Evolutionary conservation across 2,329 filamentous ascomycete genomes (phyloP), one percentile per base, ranked within the genome.

Genomic region (Tolypocladium ophioglossoides): DNA sequence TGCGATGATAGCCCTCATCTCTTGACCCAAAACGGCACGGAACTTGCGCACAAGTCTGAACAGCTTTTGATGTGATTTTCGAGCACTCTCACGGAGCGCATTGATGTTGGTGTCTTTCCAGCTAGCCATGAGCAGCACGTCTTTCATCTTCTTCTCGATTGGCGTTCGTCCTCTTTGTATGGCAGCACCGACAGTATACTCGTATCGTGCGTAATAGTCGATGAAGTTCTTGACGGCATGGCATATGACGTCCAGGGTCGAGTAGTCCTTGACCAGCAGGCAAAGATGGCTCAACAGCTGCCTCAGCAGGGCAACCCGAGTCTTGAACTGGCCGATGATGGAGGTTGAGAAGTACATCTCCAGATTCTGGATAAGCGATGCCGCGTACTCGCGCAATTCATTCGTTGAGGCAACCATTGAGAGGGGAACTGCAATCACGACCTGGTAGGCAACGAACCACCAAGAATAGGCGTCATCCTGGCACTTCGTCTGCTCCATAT

Each of bases 21-120:
- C 83, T 66, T 91, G 87, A 22, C 84, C 84, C 20, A 99, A 78
- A 12, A 95, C 71, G 20, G 78, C 78, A 44, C 94, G 84, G 71
- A 96, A 99, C 71, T 96, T 97, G 54, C 89, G 82, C 47, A 99
- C 87, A 38, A 96, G 77, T 62, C 89, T 89, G 73, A 96, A 96
- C 2, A 99, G 79, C 69, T 96, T 96, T 63, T 87, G 83, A 66
- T 99, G 94, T 22, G 91, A 96, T 56, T 86, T 86, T 62, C 87
- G 86, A 1, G 94, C 91, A 68, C 92, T 97, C 65, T 96, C 91
- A 60, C 86, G 83, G 18, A 99, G 74, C 1, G 90, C 89, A 50
- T 86, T 86, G 57, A 99, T 95, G 64, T 97, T 99, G 24, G 89
- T 96, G 62, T 99, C 94, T 68, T 95, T 96, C 95, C 95, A 99